Evolutionary conservation across 2,329 filamentous ascomycete genomes (phyloP).

Genomic region (Colletotrichum eremochloae): DNA sequence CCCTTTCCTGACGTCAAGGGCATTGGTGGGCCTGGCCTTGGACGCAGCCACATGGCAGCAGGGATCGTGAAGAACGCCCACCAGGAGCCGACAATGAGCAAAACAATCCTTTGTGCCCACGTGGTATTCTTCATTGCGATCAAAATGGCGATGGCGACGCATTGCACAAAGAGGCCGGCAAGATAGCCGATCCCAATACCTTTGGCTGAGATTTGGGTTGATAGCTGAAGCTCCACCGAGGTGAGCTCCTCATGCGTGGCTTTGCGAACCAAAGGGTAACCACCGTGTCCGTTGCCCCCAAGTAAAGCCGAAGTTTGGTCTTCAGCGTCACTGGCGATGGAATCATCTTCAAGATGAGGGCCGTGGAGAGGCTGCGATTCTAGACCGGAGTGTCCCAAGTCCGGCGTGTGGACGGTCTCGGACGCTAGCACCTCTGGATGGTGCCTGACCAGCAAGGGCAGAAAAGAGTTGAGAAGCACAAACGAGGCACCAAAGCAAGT

Average conservation of each 20-base stretch:
- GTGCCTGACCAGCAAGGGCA: conserved; percentile 90
- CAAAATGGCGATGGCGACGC: conserved; percentile 82
- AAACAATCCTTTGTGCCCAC: conserved; percentile 86
- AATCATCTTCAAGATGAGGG: conserved; percentile 49
- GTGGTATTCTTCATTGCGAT: conserved; percentile 80
- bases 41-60: conserved; percentile 86
- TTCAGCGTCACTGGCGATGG: conserved; percentile 48
- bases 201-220: conserved; percentile 90
- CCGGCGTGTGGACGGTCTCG: conserved; percentile 49
- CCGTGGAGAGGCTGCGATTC: conserved; percentile 55
- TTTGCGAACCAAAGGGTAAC: conserved; percentile 53
- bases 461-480: conserved; percentile 93
- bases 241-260: conserved; percentile 66
- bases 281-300: conserved; percentile 48
- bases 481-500: conserved; percentile 96
- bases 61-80: conserved; percentile 95
- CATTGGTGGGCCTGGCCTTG: conserved; percentile 88
- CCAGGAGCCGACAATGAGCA: conserved; percentile 91
- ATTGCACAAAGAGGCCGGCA: conserved; percentile 87
- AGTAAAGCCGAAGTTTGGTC: conserved; percentile 65
- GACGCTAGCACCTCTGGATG: conserved; percentile 69
- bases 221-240: conserved; percentile 79
- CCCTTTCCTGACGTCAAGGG: conserved; percentile 57
- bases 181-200: conserved; percentile 96
- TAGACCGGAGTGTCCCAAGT: conserved; percentile 48